A percentile compares a stretch with the other conserved stretches of the same genome.
Evolutionary conservation across 805 yeast species (phyloP).

Genomic region (Wickerhamomyces alni): DNA sequence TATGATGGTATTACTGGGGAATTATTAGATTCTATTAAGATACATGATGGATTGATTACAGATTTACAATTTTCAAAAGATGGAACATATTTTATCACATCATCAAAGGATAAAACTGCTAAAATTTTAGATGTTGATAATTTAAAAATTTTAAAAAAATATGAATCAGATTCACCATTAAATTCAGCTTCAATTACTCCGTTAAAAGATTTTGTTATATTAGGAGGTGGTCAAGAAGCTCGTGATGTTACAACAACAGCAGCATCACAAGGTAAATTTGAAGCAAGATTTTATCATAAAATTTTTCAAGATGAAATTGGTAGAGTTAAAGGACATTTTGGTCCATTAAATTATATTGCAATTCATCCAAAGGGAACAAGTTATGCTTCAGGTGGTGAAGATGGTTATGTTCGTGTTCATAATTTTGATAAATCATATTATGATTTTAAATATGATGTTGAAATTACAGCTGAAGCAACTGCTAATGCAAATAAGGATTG

Average conservation of each 20-base stretch:
- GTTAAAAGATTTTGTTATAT: slow-evolving; percentile 80
- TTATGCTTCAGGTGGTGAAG: slow-evolving; percentile 98
- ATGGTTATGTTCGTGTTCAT: slow-evolving; percentile 93
- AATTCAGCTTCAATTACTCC: slow-evolving; percentile 95
- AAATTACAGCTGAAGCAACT: slow-evolving; percentile 60
- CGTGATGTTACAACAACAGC: slow-evolving; percentile 97
- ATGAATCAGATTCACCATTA: slow-evolving; percentile 85
- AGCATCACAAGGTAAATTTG: slow-evolving; percentile 90
- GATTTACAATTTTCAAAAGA: slow-evolving; percentile 90
- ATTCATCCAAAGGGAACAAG: slow-evolving; percentile 92
- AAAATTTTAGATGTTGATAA: slow-evolving; percentile 72
- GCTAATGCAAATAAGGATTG: slow-evolving; percentile 8
- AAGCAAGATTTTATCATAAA: slow-evolving; percentile 93
- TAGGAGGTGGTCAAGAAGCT: slow-evolving; percentile 99
- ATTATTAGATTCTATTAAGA: slow-evolving; percentile 46
- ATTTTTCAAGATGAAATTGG: slow-evolving; percentile 94
- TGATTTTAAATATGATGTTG: slow-evolving; percentile 90
- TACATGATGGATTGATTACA: slow-evolving; percentile 75
- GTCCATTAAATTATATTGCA: slow-evolving; percentile 92
- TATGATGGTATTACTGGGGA: slow-evolving; percentile 75
- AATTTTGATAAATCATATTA: slow-evolving; percentile 87
- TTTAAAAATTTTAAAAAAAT: slow-evolving; percentile 65
- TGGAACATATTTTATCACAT: slow-evolving; percentile 81
- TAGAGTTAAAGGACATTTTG: slow-evolving; percentile 97
- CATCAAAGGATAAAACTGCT: slow-evolving; percentile 89